phyloP scores from a whole-genome alignment of 2,329 filamentous ascomycete species.

The Scedosporium boydii region DNA sequence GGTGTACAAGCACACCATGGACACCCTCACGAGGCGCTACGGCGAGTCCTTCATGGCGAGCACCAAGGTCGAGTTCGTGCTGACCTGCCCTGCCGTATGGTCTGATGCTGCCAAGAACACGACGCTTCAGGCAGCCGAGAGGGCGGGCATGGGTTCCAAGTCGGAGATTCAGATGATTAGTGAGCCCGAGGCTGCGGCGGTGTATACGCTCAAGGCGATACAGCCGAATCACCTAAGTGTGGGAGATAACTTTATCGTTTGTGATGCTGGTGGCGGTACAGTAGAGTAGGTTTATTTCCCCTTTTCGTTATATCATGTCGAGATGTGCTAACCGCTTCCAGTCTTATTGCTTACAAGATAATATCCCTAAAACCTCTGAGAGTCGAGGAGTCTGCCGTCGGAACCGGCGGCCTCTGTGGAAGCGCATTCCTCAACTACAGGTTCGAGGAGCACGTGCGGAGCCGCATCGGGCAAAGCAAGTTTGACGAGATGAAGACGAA shows the following conservation, averaged over 20 bases:
- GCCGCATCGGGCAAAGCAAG: conserved; percentile 53
- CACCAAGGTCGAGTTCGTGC: conserved; percentile 67
- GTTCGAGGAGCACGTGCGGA: conserved; percentile 68
- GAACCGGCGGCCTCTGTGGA: conserved; percentile 68
- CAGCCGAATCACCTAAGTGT: conserved; percentile 64
- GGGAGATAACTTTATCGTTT: conserved; percentile 56
- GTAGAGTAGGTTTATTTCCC: conserved; percentile 47
- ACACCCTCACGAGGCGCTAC: conserved; percentile 63
- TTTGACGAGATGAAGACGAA: conserved; percentile 70
- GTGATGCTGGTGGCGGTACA: conserved; percentile 53
- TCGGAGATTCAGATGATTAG: conserved; percentile 69
- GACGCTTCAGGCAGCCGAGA: conserved; percentile 66
- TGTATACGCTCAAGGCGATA: conserved; percentile 71
- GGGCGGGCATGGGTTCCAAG: conserved; percentile 65
- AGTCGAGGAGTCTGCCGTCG: conserved; percentile 71
- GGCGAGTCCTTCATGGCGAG: conserved; percentile 70
- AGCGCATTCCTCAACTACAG: conserved; percentile 73
- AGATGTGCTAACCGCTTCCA: conserved; percentile 14
- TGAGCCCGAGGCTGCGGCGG: conserved; percentile 70
- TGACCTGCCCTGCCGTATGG: conserved; percentile 79
- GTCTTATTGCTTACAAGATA: conserved; percentile 72
- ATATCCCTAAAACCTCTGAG: conserved; percentile 61
- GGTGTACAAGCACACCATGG: conserved; percentile 69
- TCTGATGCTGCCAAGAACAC: conserved; percentile 79
- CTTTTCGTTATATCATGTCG: conserved; percentile 7